Base-by-base conservation (phyloP, 2,329 filamentous ascomycete species). In the Xylariaceae sp. region DNA sequence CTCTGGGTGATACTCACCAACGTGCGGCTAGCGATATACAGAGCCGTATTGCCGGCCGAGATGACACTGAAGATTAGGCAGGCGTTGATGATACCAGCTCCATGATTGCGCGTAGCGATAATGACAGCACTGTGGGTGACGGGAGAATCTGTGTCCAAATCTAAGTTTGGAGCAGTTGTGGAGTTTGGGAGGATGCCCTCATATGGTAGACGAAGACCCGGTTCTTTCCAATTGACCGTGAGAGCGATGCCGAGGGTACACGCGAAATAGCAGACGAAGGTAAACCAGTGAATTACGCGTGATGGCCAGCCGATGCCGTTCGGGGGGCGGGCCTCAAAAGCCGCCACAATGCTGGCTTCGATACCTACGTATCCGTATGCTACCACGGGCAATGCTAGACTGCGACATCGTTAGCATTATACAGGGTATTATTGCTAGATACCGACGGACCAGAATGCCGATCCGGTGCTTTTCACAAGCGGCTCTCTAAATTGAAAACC, bases 11-110 rank as follows among this genome's bases (percentile, higher is more conserved):
- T n/a, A n/a, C n/a, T n/a, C n/a, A n/a, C n/a, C 16, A 61, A 50
- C 2, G 59, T 61, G 12, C 59, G 59, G 52, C 59, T 61, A 4
- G 56, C 44, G 40, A 61, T 59, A 50, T 61, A 61, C 2, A 61
- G 56, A 18, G 50, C 50, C 6, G 59, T 59, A 37, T 59, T 61
- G 14, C 50, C 50, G 9, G 58, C 53, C 19, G 58, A 61, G 40
- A 61, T 44, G 51, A 58, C 52, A 32, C 52, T 55, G 45, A 61
- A 48, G 14, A 61, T 43, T 47, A 61, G 52, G 46, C 46, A 50
- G 18, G 40, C 59, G 44, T 61, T 61, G n/a, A 57, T 29, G 40
- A 61, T 52, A 32, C 44, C 44, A 14, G 59, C 52, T 7, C 46
- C 21, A 5, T 10, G 23, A 26, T 26, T 26, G 4, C 9, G 23